phyloP scores from a whole-genome alignment of 441 rosid species.

The Adansonia gregorii region DNA sequence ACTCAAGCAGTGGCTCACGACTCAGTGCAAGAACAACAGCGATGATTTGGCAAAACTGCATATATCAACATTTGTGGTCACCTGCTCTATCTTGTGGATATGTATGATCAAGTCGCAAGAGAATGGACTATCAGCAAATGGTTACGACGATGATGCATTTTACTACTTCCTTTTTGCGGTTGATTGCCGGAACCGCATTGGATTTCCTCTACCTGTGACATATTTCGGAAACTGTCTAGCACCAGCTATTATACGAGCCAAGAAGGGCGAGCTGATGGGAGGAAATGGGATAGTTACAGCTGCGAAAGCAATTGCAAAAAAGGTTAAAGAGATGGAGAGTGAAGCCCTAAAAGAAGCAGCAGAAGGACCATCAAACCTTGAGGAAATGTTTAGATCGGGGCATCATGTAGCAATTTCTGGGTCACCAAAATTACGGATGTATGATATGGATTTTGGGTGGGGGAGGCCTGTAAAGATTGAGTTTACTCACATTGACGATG shows the following conservation, averaged over 20 bases:
- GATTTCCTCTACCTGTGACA: constrained; percentile 27
- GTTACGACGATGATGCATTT: constrained; percentile 14
- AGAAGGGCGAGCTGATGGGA: constrained; percentile 34
- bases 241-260: not conserved
- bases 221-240: constrained; percentile 49
- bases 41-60: not conserved
- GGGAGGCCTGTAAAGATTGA: constrained; percentile 22
- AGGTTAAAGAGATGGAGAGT: constrained; percentile 35
- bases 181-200: constrained; percentile 22
- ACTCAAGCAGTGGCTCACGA: constrained; percentile 36
- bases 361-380: constrained; percentile 24
- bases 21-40: constrained; percentile 15
- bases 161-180: constrained; percentile 21
- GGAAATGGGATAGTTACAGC: constrained; percentile 35
- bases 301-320: constrained; percentile 38
- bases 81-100: constrained; percentile 41
- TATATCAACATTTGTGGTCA: constrained; percentile 26
- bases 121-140: not conserved
- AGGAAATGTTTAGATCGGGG: constrained; percentile 22
- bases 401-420: not conserved
- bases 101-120: constrained; percentile 30
- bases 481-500: constrained; percentile 15
- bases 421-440: constrained; percentile 14
- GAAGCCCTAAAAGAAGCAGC: constrained; percentile 30
- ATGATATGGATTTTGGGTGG: constrained; percentile 28